Percentiles rank a stretch among this genome's conserved stretches.
Evolutionary conservation across 2,329 filamentous ascomycete genomes (phyloP).

Genomic region (Paecilomyces dactylethromorphus): DNA sequence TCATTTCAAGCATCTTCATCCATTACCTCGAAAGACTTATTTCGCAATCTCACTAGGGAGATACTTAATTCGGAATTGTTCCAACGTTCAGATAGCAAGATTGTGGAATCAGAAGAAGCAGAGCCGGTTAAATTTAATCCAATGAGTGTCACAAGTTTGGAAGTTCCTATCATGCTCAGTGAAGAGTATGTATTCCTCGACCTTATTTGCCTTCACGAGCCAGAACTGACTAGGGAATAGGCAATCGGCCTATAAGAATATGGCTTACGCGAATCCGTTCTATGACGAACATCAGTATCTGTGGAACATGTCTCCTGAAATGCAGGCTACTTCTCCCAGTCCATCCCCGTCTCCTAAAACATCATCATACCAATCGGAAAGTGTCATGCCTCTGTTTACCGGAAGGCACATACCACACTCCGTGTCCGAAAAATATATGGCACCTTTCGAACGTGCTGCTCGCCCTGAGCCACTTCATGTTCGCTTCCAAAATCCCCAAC

Average conservation of each 20-base stretch:
- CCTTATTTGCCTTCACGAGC: not conserved
- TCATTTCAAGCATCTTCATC: conserved; percentile 4
- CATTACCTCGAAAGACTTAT: conserved; percentile 6
- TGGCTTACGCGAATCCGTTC: conserved; percentile 20
- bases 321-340: conserved; percentile 6
- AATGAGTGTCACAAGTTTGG: conserved; percentile 11
- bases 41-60: conserved; percentile 11
- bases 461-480: conserved; percentile 1
- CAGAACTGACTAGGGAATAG: conserved; percentile 10
- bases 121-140: conserved; percentile 12
- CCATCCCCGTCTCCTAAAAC: conserved; percentile 10
- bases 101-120: not conserved
- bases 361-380: not conserved
- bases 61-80: conserved; percentile 10
- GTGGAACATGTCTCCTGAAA: conserved; percentile 11
- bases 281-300: conserved; percentile 16
- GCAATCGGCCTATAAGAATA: conserved; percentile 17
- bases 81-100: conserved; percentile 3
- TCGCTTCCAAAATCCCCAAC: not conserved
- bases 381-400: not conserved
- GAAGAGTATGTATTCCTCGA: conserved; percentile 16
- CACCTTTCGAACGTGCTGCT: conserved; percentile 6
- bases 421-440: conserved; percentile 13
- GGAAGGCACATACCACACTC: conserved; percentile 12
- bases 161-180: conserved; percentile 22